Base-by-base conservation (phyloP, 768 basidiomycete genomes). In the Naganishia onofrii region DNA sequence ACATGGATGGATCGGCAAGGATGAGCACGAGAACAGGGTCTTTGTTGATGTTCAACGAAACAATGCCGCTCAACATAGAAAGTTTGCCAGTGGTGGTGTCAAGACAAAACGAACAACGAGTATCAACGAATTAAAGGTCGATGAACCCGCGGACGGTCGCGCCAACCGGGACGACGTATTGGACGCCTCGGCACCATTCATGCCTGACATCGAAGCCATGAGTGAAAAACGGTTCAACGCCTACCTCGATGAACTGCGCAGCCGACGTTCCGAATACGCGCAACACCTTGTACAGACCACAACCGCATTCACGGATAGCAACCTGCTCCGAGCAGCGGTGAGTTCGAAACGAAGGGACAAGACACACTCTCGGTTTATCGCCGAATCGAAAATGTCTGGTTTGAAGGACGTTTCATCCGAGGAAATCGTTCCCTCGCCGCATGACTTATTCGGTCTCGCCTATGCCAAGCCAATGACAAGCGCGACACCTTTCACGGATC, bases 151-250 rank as follows among this genome's bases (percentile, higher is more conserved):
- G 10, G 38, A 42, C 15, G 36, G 38, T 15, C 28, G 1, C 15
- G 38, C 23, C 6, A 26, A 63, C 21, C 60, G 60, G 36, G 57
- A 58, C 19, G 56, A 69, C 23, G 4, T 29, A 5, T 48, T 58
- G 56, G 68, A 63, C 26, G 48, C 42, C 4, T 48, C 44, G n/a
- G 46, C 51, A 2, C 68, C 55, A 42, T 74, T 66, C 58, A 70
- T 77, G 60, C 71, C 71, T 6, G 76, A 77, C 64, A 67, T 77
- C 53, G 74, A 77, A 32, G 64, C 52, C 6, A 77, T 78, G 77
- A 71, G 71, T 15, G 57, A 67, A 17, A 31, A 48, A 19, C 70
- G 74, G 38, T 78, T 78, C 68, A 70, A 73, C 23, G 42, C 51
- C n/a, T 76, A 78, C 52, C 69, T 78, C 31, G 72, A 74, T 12